A percentile compares a stretch with the other conserved stretches of the same genome.
These are phyloP conservation scores for Lithospermum erythrorhizon DNA, from an alignment of 257 asterid species.

Conservation along the genomic window DNA sequence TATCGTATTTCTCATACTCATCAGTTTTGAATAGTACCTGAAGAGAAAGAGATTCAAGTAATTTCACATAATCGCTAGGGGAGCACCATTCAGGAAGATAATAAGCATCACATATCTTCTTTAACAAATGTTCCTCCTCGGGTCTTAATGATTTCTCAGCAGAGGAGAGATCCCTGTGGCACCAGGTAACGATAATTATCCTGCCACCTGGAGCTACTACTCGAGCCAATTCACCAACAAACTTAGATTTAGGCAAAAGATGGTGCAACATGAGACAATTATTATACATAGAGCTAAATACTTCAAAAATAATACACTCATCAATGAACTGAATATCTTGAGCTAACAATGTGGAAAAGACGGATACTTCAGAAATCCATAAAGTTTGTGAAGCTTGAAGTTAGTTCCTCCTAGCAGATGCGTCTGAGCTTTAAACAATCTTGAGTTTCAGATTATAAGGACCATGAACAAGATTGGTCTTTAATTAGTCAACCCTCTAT, in stretches of 20 bases:
- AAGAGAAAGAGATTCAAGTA: slow-evolving; percentile 60
- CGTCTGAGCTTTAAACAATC: too few relatives aligned
- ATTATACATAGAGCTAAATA: too few relatives aligned
- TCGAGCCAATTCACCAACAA: slow-evolving; percentile 77
- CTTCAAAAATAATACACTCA: too few relatives aligned
- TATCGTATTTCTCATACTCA: background rate
- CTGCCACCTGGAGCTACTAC: slow-evolving; percentile 94
- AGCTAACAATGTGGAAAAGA: too few relatives aligned
- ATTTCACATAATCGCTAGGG: slow-evolving; percentile 60
- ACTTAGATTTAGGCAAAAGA: slow-evolving; percentile 28
- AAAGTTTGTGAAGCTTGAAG: too few relatives aligned
- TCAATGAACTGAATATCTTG: too few relatives aligned
- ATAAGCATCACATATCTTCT: slow-evolving; percentile 62
- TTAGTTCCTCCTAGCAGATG: too few relatives aligned
- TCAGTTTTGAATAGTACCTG: slow-evolving; percentile 33
- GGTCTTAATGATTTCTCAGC: slow-evolving; percentile 47
- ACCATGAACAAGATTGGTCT: too few relatives aligned
- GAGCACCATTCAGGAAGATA: slow-evolving; percentile 97
- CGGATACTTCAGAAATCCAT: too few relatives aligned
- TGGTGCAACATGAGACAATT: background rate
- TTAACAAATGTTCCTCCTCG: slow-evolving; percentile 50
- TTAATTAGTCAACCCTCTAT: too few relatives aligned
- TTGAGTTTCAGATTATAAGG: too few relatives aligned
- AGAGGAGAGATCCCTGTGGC: slow-evolving; percentile 86
- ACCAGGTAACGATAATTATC: slow-evolving; percentile 92